Evolutionary conservation across 108 stramenopile genomes (phyloP), one percentile per base, ranked within the genome.

Genomic region (Nitzschia sp.): DNA sequence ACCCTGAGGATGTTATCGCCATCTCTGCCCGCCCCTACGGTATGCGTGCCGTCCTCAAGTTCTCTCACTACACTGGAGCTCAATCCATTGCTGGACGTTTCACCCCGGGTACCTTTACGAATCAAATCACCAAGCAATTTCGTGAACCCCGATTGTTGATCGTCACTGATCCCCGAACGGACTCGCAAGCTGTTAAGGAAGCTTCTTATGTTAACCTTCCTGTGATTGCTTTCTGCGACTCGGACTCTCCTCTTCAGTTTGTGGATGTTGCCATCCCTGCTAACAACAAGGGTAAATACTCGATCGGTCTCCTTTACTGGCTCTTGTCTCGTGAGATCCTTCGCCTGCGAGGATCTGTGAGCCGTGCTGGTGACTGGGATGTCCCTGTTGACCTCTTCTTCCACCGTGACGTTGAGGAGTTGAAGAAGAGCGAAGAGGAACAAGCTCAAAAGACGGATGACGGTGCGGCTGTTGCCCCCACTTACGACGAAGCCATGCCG

Each of bases 121-220:
- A 99, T 84, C 99, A 99, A 86, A 99, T 99, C 89, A 99, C 99
- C 77, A 99, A 98, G 92, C 97, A 99, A 72, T 99, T 98, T 95
- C 81, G 88, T 47, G 99, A 99, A 85, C 99, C 99, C 48, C 98
- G 99, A 72, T 87, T 99, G 36, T 81, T 99, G 68, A 85, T 99
- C 77, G 91, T 99, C 55, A 99, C 99, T 41, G 99, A 99, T 84
- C 99, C 99, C 45, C 87, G 98, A 61, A 95, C 96, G 6, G 99
- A 99, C 84, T 80, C 89, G 54, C 98, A 98, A 79, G 80, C 97
- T 53, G 97, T 99, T 58, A 76, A 85, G 30, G 99, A 99, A 87
- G 87, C 97, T 38, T 93, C 94, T 36, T 99, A 98, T 80, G 97
- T 97, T 27, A 99, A 99, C 84, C 89, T 99, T 53, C 98, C 98